Percentiles rank a stretch among this genome's conserved stretches.
Evolutionary conservation across 768 basidiomycete genomes (phyloP).

Genomic region (Porpolomopsis calyptriformis): DNA sequence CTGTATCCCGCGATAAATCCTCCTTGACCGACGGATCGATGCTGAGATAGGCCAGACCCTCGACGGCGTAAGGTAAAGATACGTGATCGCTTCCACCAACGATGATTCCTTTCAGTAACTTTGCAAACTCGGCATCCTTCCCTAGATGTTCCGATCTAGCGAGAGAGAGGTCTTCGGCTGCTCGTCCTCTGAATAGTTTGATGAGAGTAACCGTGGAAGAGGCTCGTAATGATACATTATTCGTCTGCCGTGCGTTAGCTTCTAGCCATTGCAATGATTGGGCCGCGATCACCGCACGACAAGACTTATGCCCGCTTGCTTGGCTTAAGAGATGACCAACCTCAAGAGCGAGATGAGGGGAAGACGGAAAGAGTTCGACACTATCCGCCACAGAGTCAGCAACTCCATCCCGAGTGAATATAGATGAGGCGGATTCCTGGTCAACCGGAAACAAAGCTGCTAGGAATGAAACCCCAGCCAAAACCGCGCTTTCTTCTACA

Average conservation of each 20-base stretch:
- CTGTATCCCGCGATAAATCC: conserved; percentile 38
- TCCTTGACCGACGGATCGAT: conserved; percentile 54
- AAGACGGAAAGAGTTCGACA: conserved; percentile 48
- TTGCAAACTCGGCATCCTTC: conserved; percentile 37
- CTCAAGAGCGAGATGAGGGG: conserved; percentile 38
- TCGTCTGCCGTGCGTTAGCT: conserved; percentile 37
- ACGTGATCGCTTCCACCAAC: conserved; percentile 28
- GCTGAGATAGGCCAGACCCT: conserved; percentile 80
- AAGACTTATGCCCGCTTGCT: conserved; percentile 64
- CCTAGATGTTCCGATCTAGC: conserved; percentile 10
- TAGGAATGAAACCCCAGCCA: conserved; percentile 54
- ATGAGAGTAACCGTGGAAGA: conserved; percentile 65
- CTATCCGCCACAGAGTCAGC: conserved; percentile 57
- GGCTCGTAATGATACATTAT: conserved; percentile 39
- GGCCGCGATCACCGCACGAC: conserved; percentile 49
- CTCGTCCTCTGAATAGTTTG: conserved; percentile 58
- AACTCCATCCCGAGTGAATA: conserved; percentile 55
- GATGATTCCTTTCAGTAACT: conserved; percentile 48
- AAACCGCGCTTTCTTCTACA: conserved; percentile 39
- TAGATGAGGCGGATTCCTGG: conserved; percentile 48
- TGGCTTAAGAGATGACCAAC: conserved; percentile 69
- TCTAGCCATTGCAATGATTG: conserved; percentile 62
- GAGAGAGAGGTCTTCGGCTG: conserved; percentile 32
- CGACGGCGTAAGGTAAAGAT: conserved; percentile 55
- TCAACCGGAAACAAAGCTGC: conserved; percentile 82